Conservation (phyloP, 345 rosid species). For the Citrus maxima region DNA sequence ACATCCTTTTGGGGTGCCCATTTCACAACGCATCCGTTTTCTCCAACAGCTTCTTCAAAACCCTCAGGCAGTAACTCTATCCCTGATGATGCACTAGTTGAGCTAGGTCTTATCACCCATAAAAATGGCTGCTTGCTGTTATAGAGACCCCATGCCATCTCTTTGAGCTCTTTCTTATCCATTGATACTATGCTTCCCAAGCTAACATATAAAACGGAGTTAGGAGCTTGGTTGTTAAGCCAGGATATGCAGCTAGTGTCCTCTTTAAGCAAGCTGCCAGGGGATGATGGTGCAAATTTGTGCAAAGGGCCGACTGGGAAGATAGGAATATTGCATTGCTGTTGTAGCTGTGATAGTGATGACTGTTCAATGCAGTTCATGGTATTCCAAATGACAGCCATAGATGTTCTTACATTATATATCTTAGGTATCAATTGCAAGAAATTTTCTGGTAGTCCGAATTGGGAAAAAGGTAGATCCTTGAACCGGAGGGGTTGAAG, state of each 20-base stretch:
- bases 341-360: neutral
- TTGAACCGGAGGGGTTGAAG: constrained; percentile 21
- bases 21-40: constrained; percentile 36
- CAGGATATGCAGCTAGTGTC: constrained; percentile 22
- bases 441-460: neutral
- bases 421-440: constrained; percentile 7
- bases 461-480: constrained; percentile 21
- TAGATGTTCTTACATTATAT: constrained; percentile 13
- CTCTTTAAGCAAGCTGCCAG: constrained; percentile 24
- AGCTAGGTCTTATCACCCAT: constrained; percentile 24
- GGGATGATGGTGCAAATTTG: constrained; percentile 11
- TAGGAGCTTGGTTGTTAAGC: constrained; percentile 27
- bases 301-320: constrained; percentile 32
- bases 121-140: constrained; percentile 29
- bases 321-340: constrained; percentile 11
- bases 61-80: constrained; percentile 1
- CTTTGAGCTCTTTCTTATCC: constrained; percentile 12
- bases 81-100: neutral
- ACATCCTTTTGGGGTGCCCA: constrained; percentile 53
- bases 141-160: constrained; percentile 29
- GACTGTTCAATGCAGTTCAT: constrained; percentile 19
- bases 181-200: constrained; percentile 21
- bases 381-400: constrained; percentile 35
- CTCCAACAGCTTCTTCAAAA: constrained; percentile 19
- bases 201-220: constrained; percentile 27